These are phyloP conservation scores for Harrya chromipes DNA, from an alignment of 768 basidiomycete species.

Conservation along the genomic window DNA sequence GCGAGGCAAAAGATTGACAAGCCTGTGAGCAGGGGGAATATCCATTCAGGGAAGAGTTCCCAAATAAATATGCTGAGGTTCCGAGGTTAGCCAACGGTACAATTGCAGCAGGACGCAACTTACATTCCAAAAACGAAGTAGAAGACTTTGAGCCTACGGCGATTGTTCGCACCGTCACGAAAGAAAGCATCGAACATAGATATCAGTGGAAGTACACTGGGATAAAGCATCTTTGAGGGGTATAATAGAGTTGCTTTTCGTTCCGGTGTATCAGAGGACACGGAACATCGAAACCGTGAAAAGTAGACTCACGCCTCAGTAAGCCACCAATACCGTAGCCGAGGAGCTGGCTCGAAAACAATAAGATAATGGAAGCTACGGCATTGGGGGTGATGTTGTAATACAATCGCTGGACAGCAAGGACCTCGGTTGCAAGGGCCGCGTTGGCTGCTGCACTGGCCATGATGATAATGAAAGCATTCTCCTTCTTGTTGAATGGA, in stretches of 20 bases:
- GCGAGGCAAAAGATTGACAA: slow-evolving; percentile 62
- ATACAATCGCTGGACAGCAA: slow-evolving; percentile 52
- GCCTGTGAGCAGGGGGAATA: slow-evolving; percentile 61
- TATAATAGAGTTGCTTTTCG: slow-evolving; percentile 36
- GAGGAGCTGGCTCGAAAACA: slow-evolving; percentile 34
- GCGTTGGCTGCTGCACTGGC: slow-evolving; percentile 52
- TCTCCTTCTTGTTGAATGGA: slow-evolving; percentile 59
- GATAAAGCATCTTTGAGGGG: slow-evolving; percentile 42
- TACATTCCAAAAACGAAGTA: slow-evolving; percentile 26
- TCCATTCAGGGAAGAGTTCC: slow-evolving; percentile 28
- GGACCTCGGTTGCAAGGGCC: slow-evolving; percentile 51
- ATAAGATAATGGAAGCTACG: slow-evolving; percentile 43
- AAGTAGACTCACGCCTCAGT: slow-evolving; percentile 39
- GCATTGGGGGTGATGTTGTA: slow-evolving; percentile 52
- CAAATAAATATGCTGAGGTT: slow-evolving; percentile 34
- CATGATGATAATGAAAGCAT: slow-evolving; percentile 58
- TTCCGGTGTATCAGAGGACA: background rate
- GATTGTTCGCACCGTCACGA: slow-evolving; percentile 36
- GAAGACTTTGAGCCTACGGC: slow-evolving; percentile 37
- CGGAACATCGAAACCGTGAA: too few species aligned
- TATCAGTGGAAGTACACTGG: slow-evolving; percentile 26
- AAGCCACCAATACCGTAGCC: slow-evolving; percentile 56
- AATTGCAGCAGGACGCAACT: slow-evolving; percentile 24
- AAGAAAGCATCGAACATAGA: slow-evolving; percentile 37
- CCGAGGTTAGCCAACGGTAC: background rate